Percentiles rank a stretch among this genome's conserved stretches.
Conservation (phyloP, 2,329 filamentous ascomycete species). For the Colletotrichum navitas region DNA sequence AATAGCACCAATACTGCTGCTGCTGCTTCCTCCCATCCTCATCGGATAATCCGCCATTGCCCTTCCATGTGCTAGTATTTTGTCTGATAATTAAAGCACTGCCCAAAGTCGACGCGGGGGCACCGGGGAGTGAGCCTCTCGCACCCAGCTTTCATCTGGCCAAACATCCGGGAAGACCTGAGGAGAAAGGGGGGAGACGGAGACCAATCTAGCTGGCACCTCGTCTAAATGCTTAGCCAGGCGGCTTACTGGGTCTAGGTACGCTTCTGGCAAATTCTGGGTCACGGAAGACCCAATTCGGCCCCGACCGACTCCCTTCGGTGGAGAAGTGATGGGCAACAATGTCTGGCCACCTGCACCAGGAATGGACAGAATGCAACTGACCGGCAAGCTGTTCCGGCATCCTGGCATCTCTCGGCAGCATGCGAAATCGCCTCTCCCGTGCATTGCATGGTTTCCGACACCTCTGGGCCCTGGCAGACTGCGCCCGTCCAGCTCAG, state of each 20-base stretch:
- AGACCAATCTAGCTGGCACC: constrained; percentile 28
- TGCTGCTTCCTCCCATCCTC: constrained; percentile 11
- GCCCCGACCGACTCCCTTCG: constrained; percentile 15
- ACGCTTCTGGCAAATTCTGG: background rate
- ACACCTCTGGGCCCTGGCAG: background rate
- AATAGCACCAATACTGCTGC: constrained; percentile 27
- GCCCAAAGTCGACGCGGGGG: constrained; percentile 14
- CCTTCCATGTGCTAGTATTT: constrained; percentile 28
- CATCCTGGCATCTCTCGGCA: constrained; percentile 25
- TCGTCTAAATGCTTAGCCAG: constrained; percentile 41
- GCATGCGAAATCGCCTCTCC: constrained; percentile 10
- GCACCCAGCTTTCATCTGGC: constrained; percentile 10
- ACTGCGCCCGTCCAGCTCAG: constrained; percentile 1
- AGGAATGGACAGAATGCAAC: constrained; percentile 25
- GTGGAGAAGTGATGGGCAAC: constrained; percentile 26
- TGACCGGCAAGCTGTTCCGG: constrained; percentile 35
- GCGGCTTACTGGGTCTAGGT: constrained; percentile 18
- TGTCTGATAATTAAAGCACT: constrained; percentile 25
- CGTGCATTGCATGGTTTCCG: background rate
- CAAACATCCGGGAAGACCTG: constrained; percentile 14
- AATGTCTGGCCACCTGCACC: constrained; percentile 29
- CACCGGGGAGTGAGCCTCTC: background rate
- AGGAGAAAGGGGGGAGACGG: constrained; percentile 13
- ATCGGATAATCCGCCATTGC: constrained; percentile 31
- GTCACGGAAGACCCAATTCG: constrained; percentile 18